Base-by-base conservation (phyloP, 768 basidiomycete genomes). In the Psilocybe subaeruginosa region DNA sequence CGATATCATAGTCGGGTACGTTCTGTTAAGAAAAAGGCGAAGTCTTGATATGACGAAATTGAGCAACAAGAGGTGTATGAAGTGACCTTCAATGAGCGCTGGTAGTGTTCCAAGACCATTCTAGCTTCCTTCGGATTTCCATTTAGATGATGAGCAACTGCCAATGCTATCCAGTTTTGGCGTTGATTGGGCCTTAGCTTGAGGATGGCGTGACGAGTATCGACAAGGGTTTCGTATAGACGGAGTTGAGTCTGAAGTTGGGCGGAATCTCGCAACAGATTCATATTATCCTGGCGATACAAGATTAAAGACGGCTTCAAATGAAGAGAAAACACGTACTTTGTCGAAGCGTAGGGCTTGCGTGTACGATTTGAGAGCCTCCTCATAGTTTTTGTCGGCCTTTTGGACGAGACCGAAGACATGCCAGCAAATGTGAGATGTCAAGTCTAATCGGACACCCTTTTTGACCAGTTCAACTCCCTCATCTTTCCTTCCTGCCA, bases 381-480 rank as follows among this genome's bases (percentile, higher is more conserved):
- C 95, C 65, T 93, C 93, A 68, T 94, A 98, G 70, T 97, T 94
- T 75, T 92, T 95, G 73, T 97, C 92, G 8, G 90, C 90, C 74
- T 97, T 94, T 73, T 95, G 92, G 19, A 97, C 87, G 69, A 99
- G 89, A 29, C 95, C 97, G 72, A 94, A 92, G 65, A 99, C 97
- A 75, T 99, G 97, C 96, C 97, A 99, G 71, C 90, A 91, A 71
- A 99, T 98, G 70, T 98, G 95, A 17, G 93, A 95, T 33, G 85
- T 89, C 57, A 93, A 76, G 75, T 96, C 93, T 50, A 88, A 80
- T 46, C 86, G 83, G 65, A 93, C 83, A 60, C 95, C 95, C 67
- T 92, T 89, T 79, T 91, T 90, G 66, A 94, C 90, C 48, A 93
- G 83, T 39, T 91, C 89, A 60, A 91, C 79, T 31, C 95, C 95